Conservation (phyloP, 306 rosid genomes). For the Acacia confusa region DNA sequence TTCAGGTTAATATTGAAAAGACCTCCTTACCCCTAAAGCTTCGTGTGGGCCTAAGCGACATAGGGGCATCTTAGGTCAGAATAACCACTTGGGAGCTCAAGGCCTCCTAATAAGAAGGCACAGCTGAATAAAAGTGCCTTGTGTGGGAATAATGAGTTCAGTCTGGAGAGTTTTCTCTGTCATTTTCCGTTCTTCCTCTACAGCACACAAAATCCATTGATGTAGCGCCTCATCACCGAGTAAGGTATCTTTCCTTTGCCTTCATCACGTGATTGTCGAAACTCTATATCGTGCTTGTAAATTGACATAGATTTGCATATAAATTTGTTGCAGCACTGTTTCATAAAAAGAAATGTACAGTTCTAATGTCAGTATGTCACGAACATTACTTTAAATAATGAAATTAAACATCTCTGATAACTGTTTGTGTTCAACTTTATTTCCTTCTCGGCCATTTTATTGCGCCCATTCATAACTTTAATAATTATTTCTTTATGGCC, state of each 20-base stretch:
- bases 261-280: background rate
- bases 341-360: background rate
- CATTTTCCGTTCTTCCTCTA: slow-evolving; percentile 15
- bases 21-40: slow-evolving; percentile 21
- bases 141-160: background rate
- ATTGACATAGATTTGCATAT: background rate
- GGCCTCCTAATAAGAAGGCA: background rate
- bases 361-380: background rate
- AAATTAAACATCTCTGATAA: background rate
- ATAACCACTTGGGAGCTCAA: background rate
- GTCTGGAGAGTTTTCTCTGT: background rate
- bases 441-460: background rate
- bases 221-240: slow-evolving; percentile 1
- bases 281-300: background rate
- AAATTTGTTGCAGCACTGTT: background rate
- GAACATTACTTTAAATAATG: background rate
- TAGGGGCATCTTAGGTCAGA: slow-evolving; percentile 29
- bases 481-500: background rate
- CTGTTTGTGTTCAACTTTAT: background rate
- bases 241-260: slow-evolving; percentile 22
- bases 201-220: slow-evolving; percentile 24
- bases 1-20: slow-evolving; percentile 20
- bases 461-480: background rate
- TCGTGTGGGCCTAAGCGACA: background rate
- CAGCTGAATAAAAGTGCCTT: background rate